Evolutionary conservation across 148 eudicot species (phyloP).

Genomic region (Limonium bicolor): DNA sequence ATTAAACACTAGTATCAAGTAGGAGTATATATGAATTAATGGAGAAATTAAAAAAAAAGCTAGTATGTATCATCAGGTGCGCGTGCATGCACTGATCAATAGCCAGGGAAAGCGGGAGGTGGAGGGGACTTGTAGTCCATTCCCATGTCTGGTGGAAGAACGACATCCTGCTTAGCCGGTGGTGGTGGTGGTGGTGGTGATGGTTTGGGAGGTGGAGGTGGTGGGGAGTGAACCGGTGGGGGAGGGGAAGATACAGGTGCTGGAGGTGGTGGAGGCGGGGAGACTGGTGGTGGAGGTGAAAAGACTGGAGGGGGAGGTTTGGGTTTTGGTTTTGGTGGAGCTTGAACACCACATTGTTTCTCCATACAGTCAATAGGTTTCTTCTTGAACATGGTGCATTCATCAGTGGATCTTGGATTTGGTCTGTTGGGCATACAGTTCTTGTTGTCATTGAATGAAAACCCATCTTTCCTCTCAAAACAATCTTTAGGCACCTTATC

Average conservation of each 20-base stretch:
- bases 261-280: conserved; percentile 7
- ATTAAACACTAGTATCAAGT: too few species aligned
- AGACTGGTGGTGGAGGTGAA: conserved; percentile 55
- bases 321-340: neutral
- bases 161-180: conserved; percentile 12
- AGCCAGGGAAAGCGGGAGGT: conserved; percentile 38
- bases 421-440: conserved; percentile 48
- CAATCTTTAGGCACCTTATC: conserved; percentile 53
- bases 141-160: conserved; percentile 41
- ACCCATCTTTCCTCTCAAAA: conserved; percentile 10
- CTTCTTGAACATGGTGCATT: conserved; percentile 31
- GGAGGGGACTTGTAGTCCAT: conserved; percentile 43
- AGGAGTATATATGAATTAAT: too few species aligned
- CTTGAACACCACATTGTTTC: conserved; percentile 12
- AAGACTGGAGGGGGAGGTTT: conserved; percentile 8
- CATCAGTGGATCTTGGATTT: conserved; percentile 25
- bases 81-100: too few species aligned
- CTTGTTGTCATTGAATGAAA: conserved; percentile 11
- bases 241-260: conserved; percentile 8
- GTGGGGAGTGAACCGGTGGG: conserved; percentile 16
- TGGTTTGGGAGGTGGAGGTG: conserved; percentile 17
- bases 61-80: too few species aligned
- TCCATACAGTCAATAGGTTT: conserved; percentile 26
- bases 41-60: too few species aligned
- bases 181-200: conserved; percentile 9